A percentile compares a stretch with the other conserved stretches of the same genome.
phyloP scores from a whole-genome alignment of 805 yeast species.

The Pichia paraexigua region DNA sequence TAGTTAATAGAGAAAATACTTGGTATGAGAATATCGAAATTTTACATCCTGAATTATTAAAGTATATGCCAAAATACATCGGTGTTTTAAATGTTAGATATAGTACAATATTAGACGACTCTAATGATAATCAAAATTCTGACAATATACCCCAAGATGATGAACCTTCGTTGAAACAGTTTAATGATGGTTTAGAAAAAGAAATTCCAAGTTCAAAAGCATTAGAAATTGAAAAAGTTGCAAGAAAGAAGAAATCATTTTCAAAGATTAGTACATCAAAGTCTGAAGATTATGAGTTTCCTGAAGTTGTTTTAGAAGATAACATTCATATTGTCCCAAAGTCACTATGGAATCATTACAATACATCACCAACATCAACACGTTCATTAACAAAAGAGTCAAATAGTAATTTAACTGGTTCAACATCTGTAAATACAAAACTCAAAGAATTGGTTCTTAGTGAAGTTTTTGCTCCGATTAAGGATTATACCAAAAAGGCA shows the following conservation, averaged over 20 bases:
- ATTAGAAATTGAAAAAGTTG: not conserved
- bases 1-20: constrained; percentile 80
- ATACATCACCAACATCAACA: not conserved
- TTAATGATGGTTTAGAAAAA: not conserved
- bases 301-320: constrained; percentile 88
- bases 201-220: not conserved
- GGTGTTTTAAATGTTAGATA: constrained; percentile 93
- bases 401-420: constrained; percentile 31
- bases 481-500: constrained; percentile 23
- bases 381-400: not conserved
- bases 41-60: constrained; percentile 64
- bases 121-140: not conserved
- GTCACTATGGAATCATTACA: constrained; percentile 57
- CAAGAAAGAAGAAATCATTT: not conserved
- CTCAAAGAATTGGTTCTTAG: constrained; percentile 61
- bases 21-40: constrained; percentile 89
- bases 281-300: constrained; percentile 25
- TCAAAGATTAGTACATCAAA: not conserved
- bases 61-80: constrained; percentile 88
- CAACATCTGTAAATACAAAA: constrained; percentile 64
- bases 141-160: not conserved
- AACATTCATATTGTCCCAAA: constrained; percentile 88
- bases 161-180: not conserved
- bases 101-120: constrained; percentile 30
- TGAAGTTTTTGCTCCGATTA: constrained; percentile 61